These are phyloP conservation scores for Orbilia ellipsospora DNA, from an alignment of 2,329 filamentous ascomycete species.

Conservation along the genomic window DNA sequence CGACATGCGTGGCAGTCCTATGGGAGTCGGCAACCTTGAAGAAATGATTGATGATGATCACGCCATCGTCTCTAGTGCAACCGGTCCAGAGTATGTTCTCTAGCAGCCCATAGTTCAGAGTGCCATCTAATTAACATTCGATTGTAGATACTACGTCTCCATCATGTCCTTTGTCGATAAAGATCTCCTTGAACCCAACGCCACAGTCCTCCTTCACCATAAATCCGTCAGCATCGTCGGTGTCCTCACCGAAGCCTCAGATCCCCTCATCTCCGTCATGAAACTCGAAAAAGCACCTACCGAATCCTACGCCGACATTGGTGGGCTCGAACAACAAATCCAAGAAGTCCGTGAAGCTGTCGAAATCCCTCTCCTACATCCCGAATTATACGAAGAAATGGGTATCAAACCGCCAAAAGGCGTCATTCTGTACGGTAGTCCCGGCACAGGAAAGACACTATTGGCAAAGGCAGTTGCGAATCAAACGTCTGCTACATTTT, in stretches of 20 bases:
- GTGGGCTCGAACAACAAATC: slow-evolving; percentile 92
- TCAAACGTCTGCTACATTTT: slow-evolving; percentile 97
- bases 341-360: slow-evolving; percentile 98
- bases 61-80: slow-evolving; percentile 96
- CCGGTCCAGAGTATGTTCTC: slow-evolving; percentile 82
- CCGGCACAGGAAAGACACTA: slow-evolving; percentile 98
- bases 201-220: slow-evolving; percentile 93
- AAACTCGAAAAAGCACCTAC: slow-evolving; percentile 99
- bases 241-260: slow-evolving; percentile 94
- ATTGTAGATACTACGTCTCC: slow-evolving; percentile 77
- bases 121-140: slow-evolving; percentile 2
- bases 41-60: slow-evolving; percentile 99
- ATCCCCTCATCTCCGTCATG: slow-evolving; percentile 97
- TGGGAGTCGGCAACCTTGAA: slow-evolving; percentile 97
- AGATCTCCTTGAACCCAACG: slow-evolving; percentile 93
- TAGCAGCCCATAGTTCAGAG: not conserved
- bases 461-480: slow-evolving; percentile 98
- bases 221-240: slow-evolving; percentile 98
- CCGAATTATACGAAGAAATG: slow-evolving; percentile 99
- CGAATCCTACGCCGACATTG: slow-evolving; percentile 98
- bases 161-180: slow-evolving; percentile 99
- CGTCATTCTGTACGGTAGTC: slow-evolving; percentile 97
- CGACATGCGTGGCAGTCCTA: slow-evolving; percentile 97
- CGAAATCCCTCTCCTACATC: slow-evolving; percentile 91
- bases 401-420: slow-evolving; percentile 99